A percentile compares a stretch with the other conserved stretches of the same genome.
phyloP scores from a whole-genome alignment of 2,329 filamentous ascomycete species.

The Diplodia mutila region DNA sequence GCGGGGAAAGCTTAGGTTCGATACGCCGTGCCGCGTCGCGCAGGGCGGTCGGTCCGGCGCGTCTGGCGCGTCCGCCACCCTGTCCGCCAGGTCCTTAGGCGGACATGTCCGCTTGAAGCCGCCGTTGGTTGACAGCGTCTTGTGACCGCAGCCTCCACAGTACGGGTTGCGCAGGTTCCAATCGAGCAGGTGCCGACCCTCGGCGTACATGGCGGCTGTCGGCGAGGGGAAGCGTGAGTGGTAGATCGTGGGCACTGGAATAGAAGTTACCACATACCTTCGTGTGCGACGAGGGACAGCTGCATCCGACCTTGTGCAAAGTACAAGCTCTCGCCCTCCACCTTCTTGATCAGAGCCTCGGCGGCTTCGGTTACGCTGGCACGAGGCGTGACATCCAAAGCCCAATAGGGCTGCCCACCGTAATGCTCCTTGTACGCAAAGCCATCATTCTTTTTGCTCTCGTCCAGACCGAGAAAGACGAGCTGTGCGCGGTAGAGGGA shows the following conservation, averaged over 20 bases:
- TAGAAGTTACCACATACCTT: conserved; percentile 54
- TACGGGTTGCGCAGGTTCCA: conserved; percentile 95
- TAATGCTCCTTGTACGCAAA: conserved; percentile 70
- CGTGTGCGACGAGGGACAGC: conserved; percentile 62
- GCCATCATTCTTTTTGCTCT: conserved; percentile 55
- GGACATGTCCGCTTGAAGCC: conserved; percentile 83
- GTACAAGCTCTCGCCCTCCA: conserved; percentile 64
- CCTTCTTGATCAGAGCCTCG: conserved; percentile 60
- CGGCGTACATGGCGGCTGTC: conserved; percentile 84
- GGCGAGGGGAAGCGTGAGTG: conserved; percentile 24
- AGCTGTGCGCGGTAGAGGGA: conserved; percentile 68
- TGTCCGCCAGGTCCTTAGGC: conserved; percentile 64
- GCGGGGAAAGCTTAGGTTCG: conserved; percentile 88
- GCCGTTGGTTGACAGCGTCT: conserved; percentile 76
- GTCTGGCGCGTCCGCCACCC: conserved; percentile 40
- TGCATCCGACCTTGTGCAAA: conserved; percentile 71
- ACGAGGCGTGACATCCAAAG: conserved; percentile 81
- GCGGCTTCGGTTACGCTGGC: conserved; percentile 66
- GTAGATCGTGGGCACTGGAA: conserved; percentile 26
- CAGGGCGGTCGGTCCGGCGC: conserved; percentile 68
- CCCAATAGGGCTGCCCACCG: conserved; percentile 82
- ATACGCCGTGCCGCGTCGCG: conserved; percentile 79
- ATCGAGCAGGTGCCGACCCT: conserved; percentile 84
- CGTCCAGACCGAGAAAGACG: conserved; percentile 84
- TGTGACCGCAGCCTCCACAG: conserved; percentile 85